phyloP scores from a whole-genome alignment of 495 filamentous ascomycete genomes.

The Tetracladium marchalianum region DNA sequence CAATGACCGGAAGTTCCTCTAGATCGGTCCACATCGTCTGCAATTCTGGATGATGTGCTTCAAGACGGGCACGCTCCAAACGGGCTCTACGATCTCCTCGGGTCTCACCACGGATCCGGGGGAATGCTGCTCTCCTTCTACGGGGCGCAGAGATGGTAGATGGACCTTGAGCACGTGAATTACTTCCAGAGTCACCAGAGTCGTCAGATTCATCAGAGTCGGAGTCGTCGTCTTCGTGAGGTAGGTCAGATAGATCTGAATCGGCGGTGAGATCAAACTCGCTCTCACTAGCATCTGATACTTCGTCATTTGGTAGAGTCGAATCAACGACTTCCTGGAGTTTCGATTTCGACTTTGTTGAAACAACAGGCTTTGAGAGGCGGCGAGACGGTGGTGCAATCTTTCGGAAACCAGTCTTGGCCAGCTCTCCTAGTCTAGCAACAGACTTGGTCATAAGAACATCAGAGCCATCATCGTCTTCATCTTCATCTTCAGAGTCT shows the following conservation, averaged over 20 bases:
- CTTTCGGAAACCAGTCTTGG: slow-evolving; percentile 19
- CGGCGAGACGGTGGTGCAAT: slow-evolving; percentile 2
- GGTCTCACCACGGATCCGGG: slow-evolving; percentile 4
- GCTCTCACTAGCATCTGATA: not conserved
- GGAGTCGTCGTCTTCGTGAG: not conserved
- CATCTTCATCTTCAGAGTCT: slow-evolving; percentile 6
- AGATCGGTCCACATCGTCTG: slow-evolving; percentile 76
- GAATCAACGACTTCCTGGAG: slow-evolving; percentile 8
- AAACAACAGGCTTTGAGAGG: not conserved
- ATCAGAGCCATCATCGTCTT: not conserved
- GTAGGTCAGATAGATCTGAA: not conserved
- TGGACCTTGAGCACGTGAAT: no score
- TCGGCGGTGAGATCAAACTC: slow-evolving; percentile 6
- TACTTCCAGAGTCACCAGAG: not conserved
- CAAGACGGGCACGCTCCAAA: slow-evolving; percentile 44
- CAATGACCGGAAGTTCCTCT: slow-evolving; percentile 52
- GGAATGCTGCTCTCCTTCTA: no score
- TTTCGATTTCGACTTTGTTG: not conserved
- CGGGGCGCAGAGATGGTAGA: no score
- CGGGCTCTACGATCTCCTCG: slow-evolving; percentile 11
- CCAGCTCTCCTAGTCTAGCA: not conserved
- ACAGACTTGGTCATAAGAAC: no score
- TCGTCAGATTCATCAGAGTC: not conserved
- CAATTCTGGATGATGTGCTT: slow-evolving; percentile 67
- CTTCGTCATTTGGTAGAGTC: not conserved